These are phyloP conservation scores for Calonectria crousiana DNA, from an alignment of 2,329 filamentous ascomycete genomes.

Conservation along the genomic window DNA sequence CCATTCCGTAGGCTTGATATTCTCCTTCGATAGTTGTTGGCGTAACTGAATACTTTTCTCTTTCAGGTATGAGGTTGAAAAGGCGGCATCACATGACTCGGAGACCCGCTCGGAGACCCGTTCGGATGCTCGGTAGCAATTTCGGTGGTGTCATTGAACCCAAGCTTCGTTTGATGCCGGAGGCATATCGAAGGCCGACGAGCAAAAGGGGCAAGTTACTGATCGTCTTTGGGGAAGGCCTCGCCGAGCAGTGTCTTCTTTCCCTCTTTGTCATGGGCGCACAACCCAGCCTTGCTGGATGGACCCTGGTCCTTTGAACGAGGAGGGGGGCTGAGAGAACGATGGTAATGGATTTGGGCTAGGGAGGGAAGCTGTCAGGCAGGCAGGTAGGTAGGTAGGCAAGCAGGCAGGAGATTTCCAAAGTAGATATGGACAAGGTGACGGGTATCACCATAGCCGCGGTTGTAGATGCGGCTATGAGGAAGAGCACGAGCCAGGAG, in stretches of 20 bases:
- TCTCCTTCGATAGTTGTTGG: neutral
- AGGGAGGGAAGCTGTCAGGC: neutral
- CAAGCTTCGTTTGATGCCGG: neutral
- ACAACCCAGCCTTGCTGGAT: neutral
- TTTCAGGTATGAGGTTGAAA: neutral
- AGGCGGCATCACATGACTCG: slow-evolving; percentile 9
- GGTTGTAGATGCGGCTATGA: slow-evolving; percentile 9
- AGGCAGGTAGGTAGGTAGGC: neutral
- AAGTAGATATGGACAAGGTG: neutral
- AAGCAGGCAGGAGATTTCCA: neutral
- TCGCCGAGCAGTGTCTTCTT: neutral
- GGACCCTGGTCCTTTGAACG: neutral
- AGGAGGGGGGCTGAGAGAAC: neutral
- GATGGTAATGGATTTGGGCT: neutral
- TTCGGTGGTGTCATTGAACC: neutral
- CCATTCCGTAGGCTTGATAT: neutral
- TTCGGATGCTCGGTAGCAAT: neutral
- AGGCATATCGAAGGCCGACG: neutral
- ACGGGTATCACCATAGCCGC: slow-evolving; percentile 10
- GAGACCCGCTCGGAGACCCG: neutral
- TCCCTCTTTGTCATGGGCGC: neutral
- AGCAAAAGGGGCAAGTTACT: no score
- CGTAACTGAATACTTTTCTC: neutral
- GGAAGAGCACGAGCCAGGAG: slow-evolving; percentile 6
- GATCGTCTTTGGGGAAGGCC: neutral